A percentile compares a stretch with the other conserved stretches of the same genome.
Evolutionary conservation across 2,329 filamentous ascomycete species (phyloP).

Genomic region (Fusarium scirpi): DNA sequence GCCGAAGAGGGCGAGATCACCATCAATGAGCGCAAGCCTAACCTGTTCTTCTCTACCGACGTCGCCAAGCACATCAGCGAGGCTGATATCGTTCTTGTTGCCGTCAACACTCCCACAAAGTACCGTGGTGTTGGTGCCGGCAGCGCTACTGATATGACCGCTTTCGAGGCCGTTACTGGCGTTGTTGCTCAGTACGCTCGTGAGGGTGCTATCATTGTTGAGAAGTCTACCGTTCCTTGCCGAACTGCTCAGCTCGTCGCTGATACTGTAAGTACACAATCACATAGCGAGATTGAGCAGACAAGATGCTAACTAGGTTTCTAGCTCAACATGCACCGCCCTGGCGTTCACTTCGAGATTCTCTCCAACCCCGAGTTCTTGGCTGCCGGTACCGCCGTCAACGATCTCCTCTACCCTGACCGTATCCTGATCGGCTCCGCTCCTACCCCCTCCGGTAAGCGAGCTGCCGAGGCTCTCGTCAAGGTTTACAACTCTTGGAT

Average conservation of each 20-base stretch:
- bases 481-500: slow-evolving; percentile 80
- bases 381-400: slow-evolving; percentile 80
- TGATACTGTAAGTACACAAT: slow-evolving; percentile 67
- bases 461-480: slow-evolving; percentile 72
- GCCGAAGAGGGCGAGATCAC: slow-evolving; percentile 50
- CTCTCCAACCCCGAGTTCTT: slow-evolving; percentile 87
- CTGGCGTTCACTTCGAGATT: slow-evolving; percentile 76
- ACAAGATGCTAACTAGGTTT: slow-evolving; percentile 8
- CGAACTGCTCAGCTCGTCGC: slow-evolving; percentile 77
- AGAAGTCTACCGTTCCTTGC: slow-evolving; percentile 85
- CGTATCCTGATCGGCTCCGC: slow-evolving; percentile 80
- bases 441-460: slow-evolving; percentile 68
- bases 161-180: slow-evolving; percentile 76
- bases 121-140: slow-evolving; percentile 75
- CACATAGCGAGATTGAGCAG: slow-evolving; percentile 1
- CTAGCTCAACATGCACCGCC: slow-evolving; percentile 69
- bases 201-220: slow-evolving; percentile 78
- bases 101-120: slow-evolving; percentile 86
- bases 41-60: slow-evolving; percentile 80
- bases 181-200: slow-evolving; percentile 75
- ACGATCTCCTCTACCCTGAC: slow-evolving; percentile 77
- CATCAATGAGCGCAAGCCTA: slow-evolving; percentile 65
- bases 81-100: slow-evolving; percentile 80
- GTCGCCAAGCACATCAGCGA: slow-evolving; percentile 70
- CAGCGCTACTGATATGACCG: slow-evolving; percentile 77